Conservation (phyloP, 192 early-diverging fungal genomes). For the Endogone sp. region DNA sequence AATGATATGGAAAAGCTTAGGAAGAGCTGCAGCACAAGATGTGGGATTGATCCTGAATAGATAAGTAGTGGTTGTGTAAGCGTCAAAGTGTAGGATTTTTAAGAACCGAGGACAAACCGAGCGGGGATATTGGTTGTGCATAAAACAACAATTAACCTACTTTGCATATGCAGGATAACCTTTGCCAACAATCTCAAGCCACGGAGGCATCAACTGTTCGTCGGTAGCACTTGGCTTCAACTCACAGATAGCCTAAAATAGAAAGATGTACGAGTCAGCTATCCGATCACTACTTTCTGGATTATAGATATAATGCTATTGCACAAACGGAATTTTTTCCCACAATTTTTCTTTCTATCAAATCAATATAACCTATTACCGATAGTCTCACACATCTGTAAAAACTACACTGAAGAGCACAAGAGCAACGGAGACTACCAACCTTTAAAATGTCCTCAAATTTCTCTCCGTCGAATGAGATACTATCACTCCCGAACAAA, state of each 20-base stretch:
- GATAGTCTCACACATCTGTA: too few species aligned
- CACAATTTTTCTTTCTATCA: too few species aligned
- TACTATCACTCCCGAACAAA: constrained; percentile 47
- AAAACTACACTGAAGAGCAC: constrained; percentile 49
- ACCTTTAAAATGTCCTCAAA: constrained; percentile 23
- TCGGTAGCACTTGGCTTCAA: constrained; percentile 85
- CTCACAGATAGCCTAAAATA: constrained; percentile 57
- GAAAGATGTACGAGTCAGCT: too few species aligned
- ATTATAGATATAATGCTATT: too few species aligned
- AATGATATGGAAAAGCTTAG: constrained; percentile 54
- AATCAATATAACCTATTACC: too few species aligned
- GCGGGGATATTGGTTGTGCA: not conserved
- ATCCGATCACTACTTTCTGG: too few species aligned
- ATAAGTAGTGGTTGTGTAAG: not conserved
- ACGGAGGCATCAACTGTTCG: constrained; percentile 72
- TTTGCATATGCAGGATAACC: constrained; percentile 69
- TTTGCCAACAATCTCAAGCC: constrained; percentile 77
- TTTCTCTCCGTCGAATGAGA: constrained; percentile 33
- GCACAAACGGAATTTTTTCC: too few species aligned
- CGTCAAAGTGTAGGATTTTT: not conserved
- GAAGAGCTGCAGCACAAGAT: constrained; percentile 44
- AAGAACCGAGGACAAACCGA: too few species aligned
- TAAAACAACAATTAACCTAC: constrained; percentile 15
- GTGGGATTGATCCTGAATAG: constrained; percentile 35
- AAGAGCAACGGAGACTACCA: constrained; percentile 7